Evolutionary conservation across 441 rosid genomes (phyloP).

Genomic region (Croton laevigatus): DNA sequence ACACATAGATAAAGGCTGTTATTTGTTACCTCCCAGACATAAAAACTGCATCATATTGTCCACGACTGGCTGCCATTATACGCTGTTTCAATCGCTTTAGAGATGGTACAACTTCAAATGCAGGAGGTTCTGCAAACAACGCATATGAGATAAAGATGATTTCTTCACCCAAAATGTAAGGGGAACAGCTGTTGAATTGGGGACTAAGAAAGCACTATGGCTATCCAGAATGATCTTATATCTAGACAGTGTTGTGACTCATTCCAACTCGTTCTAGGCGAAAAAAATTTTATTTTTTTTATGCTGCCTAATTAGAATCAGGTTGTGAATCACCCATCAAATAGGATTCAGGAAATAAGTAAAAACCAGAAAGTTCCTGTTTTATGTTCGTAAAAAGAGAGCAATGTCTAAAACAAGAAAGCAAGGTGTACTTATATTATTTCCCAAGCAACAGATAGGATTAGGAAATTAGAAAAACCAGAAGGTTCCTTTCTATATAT

Average conservation of each 20-base stretch:
- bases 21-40: conserved; percentile 89
- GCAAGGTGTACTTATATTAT: neutral
- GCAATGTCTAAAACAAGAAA: neutral
- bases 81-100: conserved; percentile 82
- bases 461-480: too few species aligned
- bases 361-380: neutral
- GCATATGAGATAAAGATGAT: conserved; percentile 8
- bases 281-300: neutral
- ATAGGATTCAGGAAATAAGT: neutral
- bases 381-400: neutral
- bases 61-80: conserved; percentile 70
- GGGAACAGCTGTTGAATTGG: neutral
- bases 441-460: neutral
- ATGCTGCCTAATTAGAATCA: neutral
- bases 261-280: neutral
- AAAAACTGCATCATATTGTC: conserved; percentile 84
- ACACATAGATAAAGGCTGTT: neutral
- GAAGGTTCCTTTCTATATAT: too few species aligned
- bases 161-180: neutral
- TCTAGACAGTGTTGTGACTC: neutral
- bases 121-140: conserved; percentile 76
- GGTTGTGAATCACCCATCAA: neutral
- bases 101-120: conserved; percentile 85
- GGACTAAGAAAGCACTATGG: neutral
- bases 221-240: neutral